These are phyloP conservation scores for Dictyostelium discoideum DNA, from an alignment of 78 protist species.

Conservation along the genomic window DNA sequence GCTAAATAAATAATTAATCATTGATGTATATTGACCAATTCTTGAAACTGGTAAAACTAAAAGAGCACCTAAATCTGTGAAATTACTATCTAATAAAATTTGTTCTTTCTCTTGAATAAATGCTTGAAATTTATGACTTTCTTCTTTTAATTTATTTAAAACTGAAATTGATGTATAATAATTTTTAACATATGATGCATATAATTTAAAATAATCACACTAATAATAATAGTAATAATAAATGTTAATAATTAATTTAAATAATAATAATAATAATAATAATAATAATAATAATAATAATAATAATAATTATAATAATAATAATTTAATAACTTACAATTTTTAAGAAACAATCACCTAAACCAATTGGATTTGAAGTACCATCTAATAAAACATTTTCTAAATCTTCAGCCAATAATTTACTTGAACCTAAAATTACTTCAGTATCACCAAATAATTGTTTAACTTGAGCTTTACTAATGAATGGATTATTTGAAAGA, in stretches of 20 bases:
- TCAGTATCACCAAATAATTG: slow-evolving; percentile 65
- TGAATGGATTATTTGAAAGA: slow-evolving; percentile 65
- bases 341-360: slow-evolving; percentile 56
- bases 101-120: slow-evolving; percentile 67
- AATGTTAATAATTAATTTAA: not conserved
- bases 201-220: slow-evolving; percentile 69
- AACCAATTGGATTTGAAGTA: slow-evolving; percentile 1
- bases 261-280: slow-evolving; percentile 44
- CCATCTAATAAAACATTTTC: slow-evolving; percentile 14
- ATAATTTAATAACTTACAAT: slow-evolving; percentile 41
- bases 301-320: not conserved
- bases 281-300: not conserved
- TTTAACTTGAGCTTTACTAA: slow-evolving; percentile 10
- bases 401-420: slow-evolving; percentile 41
- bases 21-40: slow-evolving; percentile 50
- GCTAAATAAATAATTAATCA: slow-evolving; percentile 9
- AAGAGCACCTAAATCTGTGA: slow-evolving; percentile 39
- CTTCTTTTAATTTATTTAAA: slow-evolving; percentile 56
- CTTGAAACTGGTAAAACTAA: slow-evolving; percentile 53
- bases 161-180: slow-evolving; percentile 57
- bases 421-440: slow-evolving; percentile 49
- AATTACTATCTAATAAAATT: not conserved
- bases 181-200: slow-evolving; percentile 66
- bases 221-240: not conserved
- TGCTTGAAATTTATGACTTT: slow-evolving; percentile 54